Conservation (phyloP, 2,329 filamentous ascomycete species). For the Thielaviopsis punctulata region DNA sequence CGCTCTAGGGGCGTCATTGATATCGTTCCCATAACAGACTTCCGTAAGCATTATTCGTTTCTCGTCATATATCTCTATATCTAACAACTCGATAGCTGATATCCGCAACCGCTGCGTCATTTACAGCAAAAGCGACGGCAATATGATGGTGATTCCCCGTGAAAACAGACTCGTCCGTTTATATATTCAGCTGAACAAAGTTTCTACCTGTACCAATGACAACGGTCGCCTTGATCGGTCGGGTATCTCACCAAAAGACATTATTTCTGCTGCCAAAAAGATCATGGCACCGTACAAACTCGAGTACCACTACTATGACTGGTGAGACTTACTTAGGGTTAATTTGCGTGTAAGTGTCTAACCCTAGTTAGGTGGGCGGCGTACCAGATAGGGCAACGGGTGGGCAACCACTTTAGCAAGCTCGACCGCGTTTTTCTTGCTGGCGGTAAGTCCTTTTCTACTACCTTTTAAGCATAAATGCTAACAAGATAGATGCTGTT, state of each 20-base stretch:
- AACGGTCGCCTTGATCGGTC: slow-evolving; percentile 34
- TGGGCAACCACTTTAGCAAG: slow-evolving; percentile 36
- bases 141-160: slow-evolving; percentile 49
- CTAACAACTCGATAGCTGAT: slow-evolving; percentile 20
- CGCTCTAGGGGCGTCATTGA: slow-evolving; percentile 23
- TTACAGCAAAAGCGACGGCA: slow-evolving; percentile 35
- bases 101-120: slow-evolving; percentile 37
- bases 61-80: background rate
- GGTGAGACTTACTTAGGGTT: slow-evolving; percentile 19
- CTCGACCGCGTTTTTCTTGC: slow-evolving; percentile 45
- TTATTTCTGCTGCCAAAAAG: slow-evolving; percentile 42
- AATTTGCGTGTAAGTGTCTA: slow-evolving; percentile 13
- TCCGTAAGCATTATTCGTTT: slow-evolving; percentile 21
- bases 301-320: slow-evolving; percentile 43
- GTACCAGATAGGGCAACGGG: slow-evolving; percentile 46
- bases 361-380: slow-evolving; percentile 36
- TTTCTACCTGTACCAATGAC: slow-evolving; percentile 22
- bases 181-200: slow-evolving; percentile 43
- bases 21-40: slow-evolving; percentile 26
- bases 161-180: slow-evolving; percentile 51
- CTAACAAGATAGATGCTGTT: slow-evolving; percentile 25
- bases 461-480: slow-evolving; percentile 16
- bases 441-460: slow-evolving; percentile 33
- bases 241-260: slow-evolving; percentile 43
- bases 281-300: slow-evolving; percentile 52